Evolutionary conservation across 441 rosid species (phyloP), one percentile per base, ranked within the genome.

Genomic region (Breynia disticha): DNA sequence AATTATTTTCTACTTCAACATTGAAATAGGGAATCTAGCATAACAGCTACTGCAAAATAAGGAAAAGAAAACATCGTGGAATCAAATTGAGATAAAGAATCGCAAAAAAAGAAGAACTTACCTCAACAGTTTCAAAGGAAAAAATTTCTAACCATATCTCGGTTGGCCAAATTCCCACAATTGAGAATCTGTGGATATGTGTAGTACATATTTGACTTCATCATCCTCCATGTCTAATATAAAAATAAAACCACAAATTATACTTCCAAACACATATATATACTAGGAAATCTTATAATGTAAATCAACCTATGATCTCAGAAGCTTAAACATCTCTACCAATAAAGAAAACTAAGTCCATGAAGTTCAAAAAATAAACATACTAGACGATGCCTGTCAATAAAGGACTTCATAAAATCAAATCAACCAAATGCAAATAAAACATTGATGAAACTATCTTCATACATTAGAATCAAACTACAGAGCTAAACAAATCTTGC

Each of bases 151-250:
- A 84, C 97, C 96, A 86, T 96, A 58, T 93, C 79, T 76, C 84
- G 96, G 73, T 84, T 80, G 54, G 77, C 72, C 54, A 70, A 70
- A 76, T 93, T 93, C 97, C 99, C 89, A 48, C 83, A 72, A 85
- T 75, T 71, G 80, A 59, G 62, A 74, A 51, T 19, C 64, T 57
- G 70, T 53, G 48, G 83, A 68, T 48, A 77, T 50, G 75, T 93
- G 99, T 77, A 89, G 63, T 46, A 83, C 80, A 63, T 79, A 78
- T 68, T 86, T 81, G 56, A 67, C 72, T 75, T 81, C 87, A 62
- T 83, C 82, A 66, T 84, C 85, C 44, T 35, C 52, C 41, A 50
- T 54, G 63, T 73, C 95, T 79, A 52, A 38, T 52, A 57, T 42
- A 21, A 46, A 57, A 46, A 55, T 19, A 49, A 38, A 49, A 59